A percentile compares a stretch with the other conserved stretches of the same genome.
These are phyloP conservation scores for Paramyrothecium roridum DNA, from an alignment of 2,329 filamentous ascomycete genomes.

Conservation along the genomic window DNA sequence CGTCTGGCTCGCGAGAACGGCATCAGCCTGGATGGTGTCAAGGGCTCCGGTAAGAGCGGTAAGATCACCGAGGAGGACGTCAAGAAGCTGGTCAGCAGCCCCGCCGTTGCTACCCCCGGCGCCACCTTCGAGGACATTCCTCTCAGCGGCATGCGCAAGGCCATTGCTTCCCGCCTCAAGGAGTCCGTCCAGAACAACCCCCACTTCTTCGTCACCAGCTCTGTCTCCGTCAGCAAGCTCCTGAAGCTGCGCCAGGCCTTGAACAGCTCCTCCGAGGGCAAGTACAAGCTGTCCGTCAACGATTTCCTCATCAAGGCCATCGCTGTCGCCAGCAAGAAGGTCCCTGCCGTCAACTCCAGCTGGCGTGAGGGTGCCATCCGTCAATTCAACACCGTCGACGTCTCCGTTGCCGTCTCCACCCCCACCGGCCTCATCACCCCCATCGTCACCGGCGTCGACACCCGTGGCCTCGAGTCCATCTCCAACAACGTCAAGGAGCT, in stretches of 20 bases:
- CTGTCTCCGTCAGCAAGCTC: slow-evolving; percentile 90
- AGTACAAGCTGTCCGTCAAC: slow-evolving; percentile 99
- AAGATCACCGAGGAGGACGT: slow-evolving; percentile 90
- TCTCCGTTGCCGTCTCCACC: slow-evolving; percentile 93
- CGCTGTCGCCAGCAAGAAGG: slow-evolving; percentile 83
- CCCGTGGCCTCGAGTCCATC: slow-evolving; percentile 83
- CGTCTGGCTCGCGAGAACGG: slow-evolving; percentile 83
- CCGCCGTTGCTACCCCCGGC: slow-evolving; percentile 51
- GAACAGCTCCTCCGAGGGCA: slow-evolving; percentile 82
- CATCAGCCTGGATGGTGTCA: slow-evolving; percentile 71
- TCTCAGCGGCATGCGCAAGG: slow-evolving; percentile 93
- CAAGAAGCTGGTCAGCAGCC: slow-evolving; percentile 72
- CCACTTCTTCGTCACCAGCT: slow-evolving; percentile 94
- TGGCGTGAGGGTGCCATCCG: slow-evolving; percentile 91
- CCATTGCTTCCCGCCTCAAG: slow-evolving; percentile 86
- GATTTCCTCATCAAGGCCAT: slow-evolving; percentile 99
- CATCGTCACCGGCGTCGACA: slow-evolving; percentile 87
- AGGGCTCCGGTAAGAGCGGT: slow-evolving; percentile 83
- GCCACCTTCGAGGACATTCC: slow-evolving; percentile 80
- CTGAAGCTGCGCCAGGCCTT: slow-evolving; percentile 93
- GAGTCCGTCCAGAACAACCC: slow-evolving; percentile 91
- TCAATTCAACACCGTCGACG: slow-evolving; percentile 88
- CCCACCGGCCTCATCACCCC: slow-evolving; percentile 94
- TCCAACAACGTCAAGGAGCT: slow-evolving; percentile 91
- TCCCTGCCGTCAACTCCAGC: slow-evolving; percentile 91